phyloP scores from a whole-genome alignment of 257 asterid species.

The Nicotiana sylvestris region DNA sequence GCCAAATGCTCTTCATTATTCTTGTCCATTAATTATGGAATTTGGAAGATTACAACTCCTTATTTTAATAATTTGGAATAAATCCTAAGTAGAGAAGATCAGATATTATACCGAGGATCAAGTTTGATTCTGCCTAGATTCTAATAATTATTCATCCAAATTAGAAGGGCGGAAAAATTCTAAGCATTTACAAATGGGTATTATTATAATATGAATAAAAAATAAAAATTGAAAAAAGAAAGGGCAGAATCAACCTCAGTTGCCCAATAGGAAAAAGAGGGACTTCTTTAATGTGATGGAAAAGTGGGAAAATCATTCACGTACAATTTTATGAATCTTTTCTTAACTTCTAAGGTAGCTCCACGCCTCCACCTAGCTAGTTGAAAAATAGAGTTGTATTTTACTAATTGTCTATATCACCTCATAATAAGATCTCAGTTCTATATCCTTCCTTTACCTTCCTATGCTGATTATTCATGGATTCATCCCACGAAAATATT shows the following conservation, averaged over 20 bases:
- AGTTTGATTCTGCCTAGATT: conserved; percentile 1
- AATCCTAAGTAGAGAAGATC: not conserved
- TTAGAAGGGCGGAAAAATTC: not conserved
- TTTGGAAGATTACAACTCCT: not conserved
- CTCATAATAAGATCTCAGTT: not conserved
- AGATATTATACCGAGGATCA: not conserved
- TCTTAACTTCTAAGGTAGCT: conserved; percentile 5
- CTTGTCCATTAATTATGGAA: conserved; percentile 12
- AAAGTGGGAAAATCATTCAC: not conserved
- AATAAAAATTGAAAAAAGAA: not conserved
- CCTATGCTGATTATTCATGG: too few species aligned
- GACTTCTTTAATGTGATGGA: not conserved
- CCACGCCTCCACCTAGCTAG: not conserved
- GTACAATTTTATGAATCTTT: not conserved
- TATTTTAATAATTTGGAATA: not conserved
- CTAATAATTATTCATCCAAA: conserved; percentile 4
- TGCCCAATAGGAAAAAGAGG: not conserved
- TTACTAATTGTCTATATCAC: not conserved
- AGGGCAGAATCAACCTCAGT: not conserved
- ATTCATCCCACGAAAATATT: not conserved
- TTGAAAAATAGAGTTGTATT: not conserved
- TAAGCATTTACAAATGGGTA: not conserved
- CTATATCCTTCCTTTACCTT: not conserved
- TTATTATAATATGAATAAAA: not conserved
- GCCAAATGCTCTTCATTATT: not conserved